These are phyloP conservation scores for Mycena belliarum DNA, from an alignment of 768 basidiomycete species.

Conservation along the genomic window DNA sequence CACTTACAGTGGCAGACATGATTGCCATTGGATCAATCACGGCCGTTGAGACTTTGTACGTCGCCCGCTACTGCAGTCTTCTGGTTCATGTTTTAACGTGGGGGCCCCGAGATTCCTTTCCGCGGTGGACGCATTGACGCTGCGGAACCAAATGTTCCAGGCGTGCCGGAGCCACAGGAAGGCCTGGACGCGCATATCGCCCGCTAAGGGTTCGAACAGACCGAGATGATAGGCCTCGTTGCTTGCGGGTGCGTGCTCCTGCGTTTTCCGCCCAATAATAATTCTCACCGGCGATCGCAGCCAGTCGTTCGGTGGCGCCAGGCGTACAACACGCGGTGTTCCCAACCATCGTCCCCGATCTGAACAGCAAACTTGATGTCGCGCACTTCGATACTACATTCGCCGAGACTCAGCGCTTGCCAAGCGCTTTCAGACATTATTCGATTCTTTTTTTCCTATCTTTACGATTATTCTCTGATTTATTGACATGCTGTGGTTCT, in stretches of 20 bases:
- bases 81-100: not conserved
- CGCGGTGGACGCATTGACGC: constrained; percentile 17
- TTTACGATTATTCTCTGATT: no score
- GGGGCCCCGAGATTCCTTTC: constrained; percentile 12
- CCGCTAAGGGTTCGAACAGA: constrained; percentile 3
- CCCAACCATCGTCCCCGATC: not conserved
- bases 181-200: constrained; percentile 4
- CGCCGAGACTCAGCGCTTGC: no score
- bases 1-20: constrained; percentile 1
- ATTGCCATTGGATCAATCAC: not conserved
- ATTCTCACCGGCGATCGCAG: no score
- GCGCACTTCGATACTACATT: not conserved
- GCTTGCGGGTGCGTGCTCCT: not conserved
- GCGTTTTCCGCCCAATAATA: no score
- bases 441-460: no score
- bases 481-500: no score
- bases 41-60: constrained; percentile 7
- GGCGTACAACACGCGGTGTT: not conserved
- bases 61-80: no score
- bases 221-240: constrained; percentile 7
- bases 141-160: not conserved
- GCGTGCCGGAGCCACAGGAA: constrained; percentile 7
- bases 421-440: no score
- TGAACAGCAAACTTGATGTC: not conserved
- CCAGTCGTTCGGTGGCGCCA: not conserved